These are phyloP conservation scores for Silene latifolia DNA, from an alignment of 148 eudicot species.

Conservation along the genomic window DNA sequence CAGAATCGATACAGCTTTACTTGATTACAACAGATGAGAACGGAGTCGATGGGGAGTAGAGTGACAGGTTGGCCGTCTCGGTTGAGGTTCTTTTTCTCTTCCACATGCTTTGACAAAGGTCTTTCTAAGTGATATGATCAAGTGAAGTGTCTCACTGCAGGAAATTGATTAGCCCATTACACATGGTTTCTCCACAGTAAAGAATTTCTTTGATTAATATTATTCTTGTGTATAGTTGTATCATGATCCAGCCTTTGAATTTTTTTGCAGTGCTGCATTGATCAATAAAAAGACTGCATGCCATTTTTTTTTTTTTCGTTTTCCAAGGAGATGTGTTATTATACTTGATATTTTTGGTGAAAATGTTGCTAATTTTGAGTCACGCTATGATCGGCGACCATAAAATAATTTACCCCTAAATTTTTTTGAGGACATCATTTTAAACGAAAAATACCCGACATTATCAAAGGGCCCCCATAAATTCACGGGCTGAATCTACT, in stretches of 20 bases:
- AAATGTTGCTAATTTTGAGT: too few species aligned
- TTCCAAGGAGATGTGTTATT: too few species aligned
- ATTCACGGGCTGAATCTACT: too few species aligned
- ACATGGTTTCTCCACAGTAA: neutral
- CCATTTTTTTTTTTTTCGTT: too few species aligned
- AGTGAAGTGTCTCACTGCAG: neutral
- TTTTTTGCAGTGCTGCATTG: neutral
- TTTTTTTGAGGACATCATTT: too few species aligned
- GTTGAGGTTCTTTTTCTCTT: neutral
- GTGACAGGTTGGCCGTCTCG: neutral
- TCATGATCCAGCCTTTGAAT: neutral
- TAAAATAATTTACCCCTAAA: too few species aligned
- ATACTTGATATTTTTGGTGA: too few species aligned
- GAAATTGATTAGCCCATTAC: neutral
- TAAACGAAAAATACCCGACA: too few species aligned
- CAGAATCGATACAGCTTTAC: neutral
- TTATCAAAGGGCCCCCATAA: too few species aligned
- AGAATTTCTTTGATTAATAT: neutral
- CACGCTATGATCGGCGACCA: too few species aligned
- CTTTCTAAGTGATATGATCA: neutral
- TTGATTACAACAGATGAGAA: constrained; percentile 1
- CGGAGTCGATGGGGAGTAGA: neutral
- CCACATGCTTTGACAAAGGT: neutral
- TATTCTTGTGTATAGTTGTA: constrained; percentile 12
- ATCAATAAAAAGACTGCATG: constrained; percentile 15